These are phyloP conservation scores for Rubroshorea leprosula DNA, from an alignment of 345 rosid genomes.

Conservation along the genomic window DNA sequence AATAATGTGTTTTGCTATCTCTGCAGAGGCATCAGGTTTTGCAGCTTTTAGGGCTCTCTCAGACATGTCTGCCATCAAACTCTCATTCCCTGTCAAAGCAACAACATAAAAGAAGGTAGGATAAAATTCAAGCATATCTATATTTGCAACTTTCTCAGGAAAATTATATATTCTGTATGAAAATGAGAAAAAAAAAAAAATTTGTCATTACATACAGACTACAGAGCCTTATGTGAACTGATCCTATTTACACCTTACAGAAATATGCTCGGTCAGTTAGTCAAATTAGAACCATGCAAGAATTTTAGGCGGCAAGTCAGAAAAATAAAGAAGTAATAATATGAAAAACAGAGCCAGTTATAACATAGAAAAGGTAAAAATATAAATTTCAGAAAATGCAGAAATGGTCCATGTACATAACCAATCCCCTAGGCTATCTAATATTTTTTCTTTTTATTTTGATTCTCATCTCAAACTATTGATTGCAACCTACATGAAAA, in stretches of 20 bases:
- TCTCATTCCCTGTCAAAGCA: slow-evolving; percentile 46
- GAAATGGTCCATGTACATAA: not conserved
- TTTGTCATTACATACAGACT: too few species aligned
- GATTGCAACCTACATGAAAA: not conserved
- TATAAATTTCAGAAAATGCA: not conserved
- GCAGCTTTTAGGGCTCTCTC: slow-evolving; percentile 66
- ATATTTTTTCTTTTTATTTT: not conserved
- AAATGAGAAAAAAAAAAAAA: too few species aligned
- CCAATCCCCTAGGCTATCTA: not conserved
- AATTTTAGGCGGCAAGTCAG: not conserved
- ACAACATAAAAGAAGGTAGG: slow-evolving; percentile 3
- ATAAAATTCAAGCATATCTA: not conserved
- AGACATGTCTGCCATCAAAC: slow-evolving; percentile 54
- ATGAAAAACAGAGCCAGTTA: not conserved
- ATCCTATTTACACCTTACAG: too few species aligned
- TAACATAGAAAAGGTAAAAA: too few species aligned
- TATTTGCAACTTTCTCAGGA: too few species aligned
- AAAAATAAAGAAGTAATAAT: too few species aligned
- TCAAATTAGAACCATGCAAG: not conserved
- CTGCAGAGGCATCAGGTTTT: slow-evolving; percentile 61
- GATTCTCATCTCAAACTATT: not conserved
- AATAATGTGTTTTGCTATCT: slow-evolving; percentile 50
- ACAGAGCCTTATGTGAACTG: too few species aligned
- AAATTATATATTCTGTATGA: too few species aligned
- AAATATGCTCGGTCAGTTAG: too few species aligned